A percentile compares a stretch with the other conserved stretches of the same genome.
Evolutionary conservation across 106 monocot genomes (phyloP).

Genomic region (Agapanthus africanus): DNA sequence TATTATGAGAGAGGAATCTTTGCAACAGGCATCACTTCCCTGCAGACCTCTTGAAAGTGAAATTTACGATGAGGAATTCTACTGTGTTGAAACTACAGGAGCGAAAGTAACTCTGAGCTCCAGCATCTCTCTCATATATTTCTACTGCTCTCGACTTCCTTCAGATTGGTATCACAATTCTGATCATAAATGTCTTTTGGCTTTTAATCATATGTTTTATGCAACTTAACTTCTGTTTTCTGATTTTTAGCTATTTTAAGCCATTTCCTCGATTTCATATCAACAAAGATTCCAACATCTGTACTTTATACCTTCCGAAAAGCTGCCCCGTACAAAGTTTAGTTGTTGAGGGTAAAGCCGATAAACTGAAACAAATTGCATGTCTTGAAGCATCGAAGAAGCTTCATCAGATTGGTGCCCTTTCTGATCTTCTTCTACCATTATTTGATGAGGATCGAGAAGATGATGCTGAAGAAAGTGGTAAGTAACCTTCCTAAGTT

Average conservation of each 20-base stretch:
- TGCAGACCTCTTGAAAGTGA: slow-evolving; percentile 28
- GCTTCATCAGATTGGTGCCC: slow-evolving; percentile 46
- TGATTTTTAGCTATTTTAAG: slow-evolving; percentile 42
- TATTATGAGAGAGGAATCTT: slow-evolving; percentile 53
- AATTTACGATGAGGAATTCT: slow-evolving; percentile 28
- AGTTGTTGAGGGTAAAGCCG: slow-evolving; percentile 21
- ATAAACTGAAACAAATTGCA: slow-evolving; percentile 31
- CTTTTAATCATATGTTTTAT: neutral
- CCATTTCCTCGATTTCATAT: slow-evolving; percentile 46
- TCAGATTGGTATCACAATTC: slow-evolving; percentile 56
- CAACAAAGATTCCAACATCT: slow-evolving; percentile 23
- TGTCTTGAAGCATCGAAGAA: slow-evolving; percentile 57
- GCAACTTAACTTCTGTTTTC: neutral
- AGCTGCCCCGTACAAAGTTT: slow-evolving; percentile 32
- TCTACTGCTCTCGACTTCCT: slow-evolving; percentile 60
- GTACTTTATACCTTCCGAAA: slow-evolving; percentile 48
- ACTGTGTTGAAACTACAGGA: slow-evolving; percentile 50
- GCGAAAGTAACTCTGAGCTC: slow-evolving; percentile 52
- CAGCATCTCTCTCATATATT: slow-evolving; percentile 45
- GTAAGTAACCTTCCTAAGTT: no score
- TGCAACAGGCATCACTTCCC: slow-evolving; percentile 24
- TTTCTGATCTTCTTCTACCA: slow-evolving; percentile 53
- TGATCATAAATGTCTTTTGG: neutral
- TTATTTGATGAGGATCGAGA: slow-evolving; percentile 21
- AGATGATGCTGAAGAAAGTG: slow-evolving; percentile 20